Evolutionary conservation across 257 asterid genomes (phyloP), one percentile per base, ranked within the genome.

Genomic region (Petunia secreta): DNA sequence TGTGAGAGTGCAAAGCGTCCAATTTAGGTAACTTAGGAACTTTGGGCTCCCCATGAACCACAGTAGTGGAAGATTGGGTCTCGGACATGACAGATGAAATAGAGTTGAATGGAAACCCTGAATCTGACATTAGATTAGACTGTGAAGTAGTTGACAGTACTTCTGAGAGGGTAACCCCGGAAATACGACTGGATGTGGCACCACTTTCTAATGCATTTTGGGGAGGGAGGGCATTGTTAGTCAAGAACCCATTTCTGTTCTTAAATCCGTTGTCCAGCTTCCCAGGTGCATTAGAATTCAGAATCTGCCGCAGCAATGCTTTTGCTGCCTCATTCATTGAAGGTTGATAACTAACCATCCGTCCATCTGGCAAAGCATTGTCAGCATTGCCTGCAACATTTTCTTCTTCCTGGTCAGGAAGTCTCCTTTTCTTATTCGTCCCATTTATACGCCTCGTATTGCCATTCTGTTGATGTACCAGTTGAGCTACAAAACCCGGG

Each of bases 261-360:
- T 82, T 90, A 34, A 85, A 52, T 75, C 85, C 87, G 11, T 88
- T 60, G 76, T 91, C 97, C 3, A 83, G 87, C 79, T 87, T 81
- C 48, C 82, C 73, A 36, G 95, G 82, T 40, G 89, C 57, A 83
- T 92, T 83, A 77, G 88, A 86, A 78, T 89, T 89, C 85, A 90
- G 82, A 64, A 93, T 88, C 81, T 93, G 92, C 63, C 87, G 82
- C 60, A 88, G 81, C 88, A 91, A 87, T 59, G 93, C 84, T 82
- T 86, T 91, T 2, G 95, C 98, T 81, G 98, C 98, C 84, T 90
- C 95, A 36, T 91, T 89, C 94, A 91, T 93, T 85, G 84, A 83
- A 52, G 98, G 97, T 86, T 88, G 92, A 80, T 86, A 91, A 65
- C 91, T 90, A 64, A 90, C 87, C 48, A 91, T 82, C 83, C 82